Percentiles rank a stretch among this genome's conserved stretches.
Evolutionary conservation across 2,329 filamentous ascomycete species (phyloP).

Genomic region (Metarhizium sp.): DNA sequence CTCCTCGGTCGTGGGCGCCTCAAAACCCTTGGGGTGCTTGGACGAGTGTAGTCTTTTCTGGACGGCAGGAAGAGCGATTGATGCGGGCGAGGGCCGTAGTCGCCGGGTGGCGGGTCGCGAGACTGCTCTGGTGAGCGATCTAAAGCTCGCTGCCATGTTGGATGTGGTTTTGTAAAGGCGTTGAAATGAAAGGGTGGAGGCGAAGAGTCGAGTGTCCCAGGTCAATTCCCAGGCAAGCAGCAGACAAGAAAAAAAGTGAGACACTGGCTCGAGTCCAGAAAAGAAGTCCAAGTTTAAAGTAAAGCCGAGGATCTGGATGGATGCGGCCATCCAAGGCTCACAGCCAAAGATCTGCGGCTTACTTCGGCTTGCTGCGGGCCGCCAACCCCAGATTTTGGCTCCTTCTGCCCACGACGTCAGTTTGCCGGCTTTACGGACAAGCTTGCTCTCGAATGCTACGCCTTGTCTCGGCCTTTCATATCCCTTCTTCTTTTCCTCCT

Average conservation of each 20-base stretch:
- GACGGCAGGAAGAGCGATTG: constrained; percentile 23
- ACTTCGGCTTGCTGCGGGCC: constrained; percentile 34
- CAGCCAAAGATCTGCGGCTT: constrained; percentile 20
- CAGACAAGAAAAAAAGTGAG: too few species aligned
- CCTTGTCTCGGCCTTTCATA: neutral
- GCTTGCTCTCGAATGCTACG: neutral
- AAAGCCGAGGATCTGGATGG: neutral
- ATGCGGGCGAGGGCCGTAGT: neutral
- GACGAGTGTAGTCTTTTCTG: constrained; percentile 40
- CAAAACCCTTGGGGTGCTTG: constrained; percentile 54
- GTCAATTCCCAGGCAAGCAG: too few species aligned
- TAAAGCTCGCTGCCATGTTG: constrained; percentile 29
- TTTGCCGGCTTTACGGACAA: neutral
- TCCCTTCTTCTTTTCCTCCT: too few species aligned
- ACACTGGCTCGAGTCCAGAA: too few species aligned
- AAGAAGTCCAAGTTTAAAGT: too few species aligned
- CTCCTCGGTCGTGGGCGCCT: constrained; percentile 60
- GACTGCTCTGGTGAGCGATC: constrained; percentile 26
- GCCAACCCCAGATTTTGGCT: constrained; percentile 4
- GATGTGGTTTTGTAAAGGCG: neutral
- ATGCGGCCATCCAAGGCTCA: constrained; percentile 7
- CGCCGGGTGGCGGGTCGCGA: constrained; percentile 20
- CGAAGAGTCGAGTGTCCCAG: too few species aligned
- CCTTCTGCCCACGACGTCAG: too few species aligned
- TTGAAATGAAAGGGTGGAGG: too few species aligned